Evolutionary conservation across 208 protist species (phyloP).

Genomic region (Balamuthia mandrillaris): DNA sequence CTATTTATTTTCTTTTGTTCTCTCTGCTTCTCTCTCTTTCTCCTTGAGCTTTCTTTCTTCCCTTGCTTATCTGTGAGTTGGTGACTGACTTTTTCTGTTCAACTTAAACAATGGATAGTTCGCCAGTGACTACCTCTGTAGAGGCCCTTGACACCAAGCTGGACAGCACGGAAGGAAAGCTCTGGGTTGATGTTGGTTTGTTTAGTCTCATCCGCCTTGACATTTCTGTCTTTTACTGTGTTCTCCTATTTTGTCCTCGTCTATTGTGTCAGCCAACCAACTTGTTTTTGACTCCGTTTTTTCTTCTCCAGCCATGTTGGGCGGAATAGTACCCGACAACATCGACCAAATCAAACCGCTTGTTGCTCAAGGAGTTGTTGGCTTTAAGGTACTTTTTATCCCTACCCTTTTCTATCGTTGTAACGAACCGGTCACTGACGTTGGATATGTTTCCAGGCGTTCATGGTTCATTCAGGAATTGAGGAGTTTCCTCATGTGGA

Average conservation of each 20-base stretch:
- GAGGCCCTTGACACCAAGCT: conserved; percentile 32
- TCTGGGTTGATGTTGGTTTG: conserved; percentile 54
- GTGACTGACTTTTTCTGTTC: not conserved
- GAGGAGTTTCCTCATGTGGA: conserved; percentile 51
- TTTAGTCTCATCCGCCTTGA: not conserved
- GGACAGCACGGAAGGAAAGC: conserved; percentile 32
- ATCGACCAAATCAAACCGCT: conserved; percentile 36
- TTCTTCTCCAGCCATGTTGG: not conserved
- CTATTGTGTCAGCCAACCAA: not conserved
- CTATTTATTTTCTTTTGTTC: too few relatives aligned
- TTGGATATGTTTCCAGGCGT: conserved; percentile 13
- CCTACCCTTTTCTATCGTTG: not conserved
- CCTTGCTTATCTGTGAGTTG: not conserved
- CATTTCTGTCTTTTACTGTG: not conserved
- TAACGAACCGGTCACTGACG: not conserved
- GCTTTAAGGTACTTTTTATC: conserved; percentile 41
- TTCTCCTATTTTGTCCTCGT: not conserved
- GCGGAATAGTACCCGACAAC: conserved; percentile 56
- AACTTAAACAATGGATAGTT: not conserved
- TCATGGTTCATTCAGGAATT: conserved; percentile 59
- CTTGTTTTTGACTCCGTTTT: not conserved
- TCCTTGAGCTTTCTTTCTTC: too few relatives aligned
- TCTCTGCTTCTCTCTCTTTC: too few relatives aligned
- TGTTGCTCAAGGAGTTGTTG: conserved; percentile 51
- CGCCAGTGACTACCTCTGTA: conserved; percentile 47